Conservation (phyloP, 495 filamentous ascomycete genomes). For the Aspergillus homomorphus region DNA sequence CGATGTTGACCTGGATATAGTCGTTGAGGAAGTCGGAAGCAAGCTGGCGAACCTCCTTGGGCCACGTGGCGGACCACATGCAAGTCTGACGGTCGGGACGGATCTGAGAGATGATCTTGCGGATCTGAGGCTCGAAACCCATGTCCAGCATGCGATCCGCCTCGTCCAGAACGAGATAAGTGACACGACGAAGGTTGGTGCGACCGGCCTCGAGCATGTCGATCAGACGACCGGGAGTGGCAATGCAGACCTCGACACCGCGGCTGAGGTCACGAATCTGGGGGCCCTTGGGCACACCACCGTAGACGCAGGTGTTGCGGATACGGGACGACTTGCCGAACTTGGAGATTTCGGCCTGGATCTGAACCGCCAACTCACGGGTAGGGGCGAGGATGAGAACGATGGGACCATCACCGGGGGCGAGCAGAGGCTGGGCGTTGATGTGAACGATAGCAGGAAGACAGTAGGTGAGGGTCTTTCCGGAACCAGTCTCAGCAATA, state of each 20-base stretch:
- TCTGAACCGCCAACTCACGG: conserved; percentile 96
- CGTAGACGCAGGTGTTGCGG: conserved; percentile 98
- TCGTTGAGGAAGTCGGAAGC: conserved; percentile 93
- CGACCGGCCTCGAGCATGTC: conserved; percentile 98
- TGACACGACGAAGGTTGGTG: conserved; percentile 97
- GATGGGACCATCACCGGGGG: conserved; percentile 96
- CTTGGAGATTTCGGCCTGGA: conserved; percentile 99
- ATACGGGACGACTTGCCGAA: conserved; percentile 98
- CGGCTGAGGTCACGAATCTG: conserved; percentile 93
- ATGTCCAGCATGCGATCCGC: conserved; percentile 99
- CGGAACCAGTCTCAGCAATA: conserved; percentile 98
- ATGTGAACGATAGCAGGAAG: conserved; percentile 98
- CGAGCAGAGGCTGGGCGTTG: conserved; percentile 95
- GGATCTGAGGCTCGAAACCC: conserved; percentile 99
- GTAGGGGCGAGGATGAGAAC: conserved; percentile 94
- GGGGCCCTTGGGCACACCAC: conserved; percentile 93
- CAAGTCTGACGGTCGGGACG: conserved; percentile 97
- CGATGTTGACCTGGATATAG: conserved; percentile 99
- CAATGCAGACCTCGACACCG: conserved; percentile 97
- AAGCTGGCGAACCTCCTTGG: conserved; percentile 94
- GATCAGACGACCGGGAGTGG: conserved; percentile 94
- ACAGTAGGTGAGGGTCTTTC: conserved; percentile 98
- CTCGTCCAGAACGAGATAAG: conserved; percentile 96
- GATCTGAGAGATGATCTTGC: conserved; percentile 96
- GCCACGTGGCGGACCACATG: conserved; percentile 99